phyloP scores from a whole-genome alignment of 2,329 filamentous ascomycete species.

The Phoma herbarum region DNA sequence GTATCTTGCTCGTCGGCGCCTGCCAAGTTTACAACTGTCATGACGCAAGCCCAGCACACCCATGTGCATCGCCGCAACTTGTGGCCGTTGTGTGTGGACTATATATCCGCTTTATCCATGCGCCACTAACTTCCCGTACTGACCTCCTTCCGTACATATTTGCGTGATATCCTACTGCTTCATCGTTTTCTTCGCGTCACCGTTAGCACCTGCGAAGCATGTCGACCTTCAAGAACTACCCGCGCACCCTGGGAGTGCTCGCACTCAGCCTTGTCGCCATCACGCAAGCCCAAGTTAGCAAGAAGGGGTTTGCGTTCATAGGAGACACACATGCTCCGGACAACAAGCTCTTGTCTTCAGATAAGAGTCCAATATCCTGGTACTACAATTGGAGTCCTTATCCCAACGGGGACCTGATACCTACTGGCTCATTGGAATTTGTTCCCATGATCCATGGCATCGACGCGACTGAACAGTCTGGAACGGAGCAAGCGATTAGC shows the following conservation, averaged over 20 bases:
- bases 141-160: background rate
- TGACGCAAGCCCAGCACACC: constrained; percentile 46
- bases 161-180: background rate
- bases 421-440: constrained; percentile 68
- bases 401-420: constrained; percentile 63
- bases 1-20: constrained; percentile 18
- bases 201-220: background rate
- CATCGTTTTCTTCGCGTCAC: background rate
- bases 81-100: constrained; percentile 12
- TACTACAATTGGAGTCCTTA: constrained; percentile 80
- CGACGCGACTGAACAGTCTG: constrained; percentile 49
- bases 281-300: constrained; percentile 56
- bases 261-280: constrained; percentile 23
- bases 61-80: constrained; percentile 35
- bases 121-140: background rate
- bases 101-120: constrained; percentile 18
- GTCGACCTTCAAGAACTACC: constrained; percentile 6
- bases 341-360: constrained; percentile 71
- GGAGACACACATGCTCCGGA: constrained; percentile 62
- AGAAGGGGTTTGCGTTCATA: constrained; percentile 78
- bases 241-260: constrained; percentile 7
- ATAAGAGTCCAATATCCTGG: constrained; percentile 73
- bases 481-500: constrained; percentile 68
- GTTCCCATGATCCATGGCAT: constrained; percentile 83
- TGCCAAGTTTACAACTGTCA: constrained; percentile 42